phyloP scores from a whole-genome alignment of 1,139 yeast genomes.

The Sugiyamaella pinicola region DNA sequence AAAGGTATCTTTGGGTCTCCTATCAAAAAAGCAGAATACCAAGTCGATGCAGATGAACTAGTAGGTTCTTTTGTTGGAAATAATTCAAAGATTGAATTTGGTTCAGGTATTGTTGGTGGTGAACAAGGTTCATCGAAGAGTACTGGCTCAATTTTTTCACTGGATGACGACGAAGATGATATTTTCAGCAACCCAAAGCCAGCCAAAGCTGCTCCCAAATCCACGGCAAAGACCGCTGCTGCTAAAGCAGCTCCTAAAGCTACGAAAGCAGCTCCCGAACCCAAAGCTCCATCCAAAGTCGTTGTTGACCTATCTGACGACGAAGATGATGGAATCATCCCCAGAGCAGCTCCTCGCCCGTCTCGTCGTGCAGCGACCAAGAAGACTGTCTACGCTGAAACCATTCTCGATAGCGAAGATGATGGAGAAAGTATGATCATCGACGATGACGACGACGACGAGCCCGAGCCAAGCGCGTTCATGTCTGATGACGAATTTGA shows the following conservation, averaged over 20 bases:
- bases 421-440: slow-evolving; percentile 10
- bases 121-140: slow-evolving; percentile 13
- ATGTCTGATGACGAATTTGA: slow-evolving; percentile 14
- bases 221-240: too few relatives aligned
- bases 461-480: slow-evolving; percentile 19
- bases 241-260: slow-evolving; percentile 18
- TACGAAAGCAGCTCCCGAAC: slow-evolving; percentile 18
- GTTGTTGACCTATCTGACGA: slow-evolving; percentile 22
- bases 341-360: slow-evolving; percentile 16
- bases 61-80: slow-evolving; percentile 13
- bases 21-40: slow-evolving; percentile 19
- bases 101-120: too few relatives aligned
- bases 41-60: slow-evolving; percentile 18
- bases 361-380: slow-evolving; percentile 18
- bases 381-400: slow-evolving; percentile 12
- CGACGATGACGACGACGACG: slow-evolving; percentile 17
- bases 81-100: slow-evolving; percentile 10
- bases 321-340: slow-evolving; percentile 23
- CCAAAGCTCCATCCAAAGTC: slow-evolving; percentile 17
- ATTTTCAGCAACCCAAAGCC: not conserved
- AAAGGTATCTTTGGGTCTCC: slow-evolving; percentile 19
- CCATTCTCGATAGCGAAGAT: slow-evolving; percentile 9
- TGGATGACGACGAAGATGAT: slow-evolving; percentile 16
- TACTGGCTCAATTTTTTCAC: slow-evolving; percentile 14
- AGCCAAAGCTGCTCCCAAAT: slow-evolving; percentile 13